Percentiles rank a stretch among this genome's conserved stretches.
Conservation (phyloP, 164 flowering plant species). For the Santalum album region DNA sequence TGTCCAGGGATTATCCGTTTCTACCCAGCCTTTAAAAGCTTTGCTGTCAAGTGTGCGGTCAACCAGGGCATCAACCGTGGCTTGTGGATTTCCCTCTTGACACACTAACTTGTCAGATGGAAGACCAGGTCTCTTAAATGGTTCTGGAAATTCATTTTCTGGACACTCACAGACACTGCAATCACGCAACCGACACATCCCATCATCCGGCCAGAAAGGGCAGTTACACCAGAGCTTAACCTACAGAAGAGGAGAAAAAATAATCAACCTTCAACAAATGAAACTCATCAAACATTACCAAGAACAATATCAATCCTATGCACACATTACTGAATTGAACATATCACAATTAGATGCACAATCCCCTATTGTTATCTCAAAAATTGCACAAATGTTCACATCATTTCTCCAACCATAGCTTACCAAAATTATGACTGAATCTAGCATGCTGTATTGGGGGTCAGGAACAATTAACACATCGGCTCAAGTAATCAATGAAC, state of each 20-base stretch:
- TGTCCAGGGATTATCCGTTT: constrained; percentile 95
- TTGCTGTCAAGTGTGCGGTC: constrained; percentile 86
- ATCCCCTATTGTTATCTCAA: too few relatives aligned
- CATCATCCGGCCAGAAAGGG: constrained; percentile 99
- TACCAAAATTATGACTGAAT: neutral
- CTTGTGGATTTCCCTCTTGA: constrained; percentile 89
- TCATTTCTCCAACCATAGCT: too few relatives aligned
- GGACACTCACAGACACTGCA: constrained; percentile 99
- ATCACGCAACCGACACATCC: constrained; percentile 95
- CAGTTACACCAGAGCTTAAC: constrained; percentile 97
- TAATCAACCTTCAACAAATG: neutral
- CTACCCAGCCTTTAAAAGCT: constrained; percentile 86
- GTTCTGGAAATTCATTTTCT: constrained; percentile 86
- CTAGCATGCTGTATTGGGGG: neutral
- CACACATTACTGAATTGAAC: too few relatives aligned
- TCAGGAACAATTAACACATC: neutral
- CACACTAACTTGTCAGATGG: constrained; percentile 60
- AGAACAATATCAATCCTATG: too few relatives aligned
- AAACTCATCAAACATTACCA: too few relatives aligned
- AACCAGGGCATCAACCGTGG: constrained; percentile 81
- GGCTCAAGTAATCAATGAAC: neutral
- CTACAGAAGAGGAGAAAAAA: constrained; percentile 21
- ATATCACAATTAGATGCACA: too few relatives aligned
- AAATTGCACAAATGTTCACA: too few relatives aligned
- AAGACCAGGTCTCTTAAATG: constrained; percentile 65